These are phyloP conservation scores for Themeda triandra DNA, from an alignment of 176 grass and related monocot genomes.

Conservation along the genomic window DNA sequence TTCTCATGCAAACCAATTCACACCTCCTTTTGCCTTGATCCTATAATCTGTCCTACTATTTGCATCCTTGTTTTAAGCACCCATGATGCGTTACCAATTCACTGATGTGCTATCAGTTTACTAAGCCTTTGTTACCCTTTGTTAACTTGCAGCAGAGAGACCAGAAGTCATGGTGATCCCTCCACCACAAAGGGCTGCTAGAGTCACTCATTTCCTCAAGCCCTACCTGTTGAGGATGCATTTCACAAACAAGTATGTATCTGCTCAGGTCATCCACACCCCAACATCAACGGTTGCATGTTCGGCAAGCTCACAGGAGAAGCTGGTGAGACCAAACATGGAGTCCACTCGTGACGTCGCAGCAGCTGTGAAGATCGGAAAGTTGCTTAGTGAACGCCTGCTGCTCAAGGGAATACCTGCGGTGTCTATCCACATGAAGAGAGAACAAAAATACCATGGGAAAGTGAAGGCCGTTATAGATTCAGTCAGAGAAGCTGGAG, in stretches of 20 bases:
- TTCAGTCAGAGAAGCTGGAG: constrained; percentile 67
- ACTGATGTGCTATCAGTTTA: not conserved
- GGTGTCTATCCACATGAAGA: constrained; percentile 65
- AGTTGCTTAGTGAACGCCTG: constrained; percentile 70
- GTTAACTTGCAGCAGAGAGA: not conserved
- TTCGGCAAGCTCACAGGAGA: constrained; percentile 81
- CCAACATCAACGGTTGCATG: constrained; percentile 56
- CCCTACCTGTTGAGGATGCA: constrained; percentile 71
- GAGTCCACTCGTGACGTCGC: constrained; percentile 67
- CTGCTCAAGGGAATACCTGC: constrained; percentile 78
- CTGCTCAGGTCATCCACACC: constrained; percentile 61
- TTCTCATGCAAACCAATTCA: not conserved
- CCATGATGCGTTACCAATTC: not conserved
- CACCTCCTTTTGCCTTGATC: not conserved
- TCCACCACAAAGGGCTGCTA: constrained; percentile 55
- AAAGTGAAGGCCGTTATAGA: constrained; percentile 80
- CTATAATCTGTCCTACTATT: not conserved
- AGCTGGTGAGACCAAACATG: constrained; percentile 59
- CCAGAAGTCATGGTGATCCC: constrained; percentile 57
- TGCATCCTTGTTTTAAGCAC: not conserved
- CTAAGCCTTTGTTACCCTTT: not conserved
- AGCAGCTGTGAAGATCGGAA: constrained; percentile 70
- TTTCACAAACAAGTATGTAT: constrained; percentile 77
- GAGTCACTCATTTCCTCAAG: constrained; percentile 37
- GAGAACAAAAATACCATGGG: constrained; percentile 84